Base-by-base conservation (phyloP, 306 rosid species). In the Crataegus laevigata region DNA sequence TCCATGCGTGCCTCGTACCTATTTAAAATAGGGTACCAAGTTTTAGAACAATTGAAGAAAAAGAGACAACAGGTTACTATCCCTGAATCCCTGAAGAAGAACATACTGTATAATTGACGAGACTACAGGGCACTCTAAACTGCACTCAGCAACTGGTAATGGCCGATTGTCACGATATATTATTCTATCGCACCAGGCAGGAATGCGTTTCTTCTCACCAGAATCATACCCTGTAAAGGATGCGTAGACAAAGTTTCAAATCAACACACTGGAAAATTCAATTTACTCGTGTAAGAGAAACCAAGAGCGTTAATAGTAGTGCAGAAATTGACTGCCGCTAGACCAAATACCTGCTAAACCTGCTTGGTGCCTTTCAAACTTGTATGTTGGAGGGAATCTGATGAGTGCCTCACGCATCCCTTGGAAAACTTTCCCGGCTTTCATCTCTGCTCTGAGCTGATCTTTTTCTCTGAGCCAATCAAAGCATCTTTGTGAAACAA, bases 381-480 rank as follows among this genome's bases (percentile, higher is more conserved):
- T 96, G 89, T 96, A 96, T 2, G 99, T 96, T 34, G 99, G 98
- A 72, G 99, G 99, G 84, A 92, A 96, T 83, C 85, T 89, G 60
- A 90, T 92, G 75, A 96, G 78, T 42, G 93, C 99, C 85, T 96
- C 98, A 34, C 97, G 91, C 99, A 96, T 96, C 85, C 99, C 99
- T 81, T 90, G 99, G 79, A 96, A 96, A 85, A 92, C 97, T 86
- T 83, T 96, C n/a, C 98, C 99, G 69, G 84, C 82, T 84, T 90
- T 87, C 97, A 96, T 96, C 89, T 96, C 99, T 12, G 86, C 98
- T 81, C 99, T 88, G 66, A 96, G 99, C 81, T 96, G 99, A 84
- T 96, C 98, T 85, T 92, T 96, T 85, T 90, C 99, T 83, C 99
- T 92, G 42, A 96, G 99, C 99, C 99, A 96, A 76, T 96, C 98